These are phyloP conservation scores for Phytopythium mirpurense DNA, from an alignment of 352 stramenopile species.

Conservation along the genomic window DNA sequence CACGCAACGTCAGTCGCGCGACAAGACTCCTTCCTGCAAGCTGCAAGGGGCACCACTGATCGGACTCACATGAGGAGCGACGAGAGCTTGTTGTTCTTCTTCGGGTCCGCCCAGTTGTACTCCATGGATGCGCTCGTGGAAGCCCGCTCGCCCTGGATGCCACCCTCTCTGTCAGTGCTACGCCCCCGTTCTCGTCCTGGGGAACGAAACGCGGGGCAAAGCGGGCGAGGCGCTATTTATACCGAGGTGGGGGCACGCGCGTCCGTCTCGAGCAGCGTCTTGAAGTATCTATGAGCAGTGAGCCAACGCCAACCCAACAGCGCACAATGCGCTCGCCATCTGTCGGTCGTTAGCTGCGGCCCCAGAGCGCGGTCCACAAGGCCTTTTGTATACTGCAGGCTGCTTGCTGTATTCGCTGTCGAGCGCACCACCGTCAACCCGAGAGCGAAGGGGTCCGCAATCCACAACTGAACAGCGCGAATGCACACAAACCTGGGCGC, in stretches of 20 bases:
- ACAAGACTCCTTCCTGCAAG: background rate
- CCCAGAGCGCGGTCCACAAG: too few species aligned
- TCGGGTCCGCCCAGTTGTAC: slow-evolving; percentile 81
- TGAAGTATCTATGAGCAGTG: background rate
- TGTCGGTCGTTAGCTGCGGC: too few species aligned
- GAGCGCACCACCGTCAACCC: background rate
- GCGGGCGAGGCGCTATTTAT: background rate
- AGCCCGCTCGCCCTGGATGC: background rate
- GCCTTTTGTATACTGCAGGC: background rate
- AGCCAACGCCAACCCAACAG: too few species aligned
- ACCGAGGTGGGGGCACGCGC: background rate
- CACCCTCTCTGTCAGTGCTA: too few species aligned
- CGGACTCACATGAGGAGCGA: slow-evolving; percentile 79
- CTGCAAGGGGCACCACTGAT: slow-evolving; percentile 8
- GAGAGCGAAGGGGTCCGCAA: background rate
- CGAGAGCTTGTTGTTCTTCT: slow-evolving; percentile 70
- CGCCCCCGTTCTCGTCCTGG: too few species aligned
- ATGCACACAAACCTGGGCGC: background rate
- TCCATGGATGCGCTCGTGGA: slow-evolving; percentile 28
- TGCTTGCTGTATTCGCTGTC: background rate
- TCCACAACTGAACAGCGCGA: background rate
- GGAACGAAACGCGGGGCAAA: too few species aligned
- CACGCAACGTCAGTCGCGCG: background rate
- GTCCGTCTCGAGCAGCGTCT: too few species aligned
- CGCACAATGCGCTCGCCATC: too few species aligned